Base-by-base conservation (phyloP, 208 protist genomes). In the Crithidia fasciculata region DNA sequence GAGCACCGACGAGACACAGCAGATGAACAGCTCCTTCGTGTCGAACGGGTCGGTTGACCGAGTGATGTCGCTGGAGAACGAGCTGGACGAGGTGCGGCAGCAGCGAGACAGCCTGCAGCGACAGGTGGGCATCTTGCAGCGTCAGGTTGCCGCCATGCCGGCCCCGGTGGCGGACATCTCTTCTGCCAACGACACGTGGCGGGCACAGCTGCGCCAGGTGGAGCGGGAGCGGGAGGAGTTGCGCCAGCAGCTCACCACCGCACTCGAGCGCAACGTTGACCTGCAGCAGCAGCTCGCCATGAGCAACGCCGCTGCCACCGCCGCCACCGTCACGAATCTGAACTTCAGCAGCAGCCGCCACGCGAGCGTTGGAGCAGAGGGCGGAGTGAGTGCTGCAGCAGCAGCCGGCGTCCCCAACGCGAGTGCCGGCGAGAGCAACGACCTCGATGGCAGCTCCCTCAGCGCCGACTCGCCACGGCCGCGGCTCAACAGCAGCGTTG, bases 1-100 rank as follows among this genome's bases (percentile, higher is more conserved):
- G 58, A 76, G 77, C 47, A 67, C 45, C 64, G 67, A 84, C 40
- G 76, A 83, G 7, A 47, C 12, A 4, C 16, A 13, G 13, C 77
- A 68, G 37, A 69, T 81, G 61, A 85, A 74, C 75, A 79, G 63
- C 67, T 92, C 85, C 16, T 90, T 94, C 54, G 73, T 59, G 53
- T 89, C 83, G 41, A 84, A 87, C 61, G 84, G 82, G n/a, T 89
- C 84, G 15, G 60, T 92, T 9, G 89, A 92, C 64, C 78, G 83
- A 53, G 78, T 91, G 2, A 65, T 86, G 78, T 55, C 76, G 50
- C 78, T 95, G 19, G 90, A 92, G 69, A 85, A 86, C 57, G 90
- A 95, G 69, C 49, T 92, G 58, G 83, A 90, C 54, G 87, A 91
- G 74, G 72, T 78, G 62, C 83, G 85, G 7, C 71, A 71, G 57